Evolutionary conservation across 1,284 basidiomycete species (phyloP), one percentile per base, ranked within the genome.

Genomic region (Ceraceosorus bombacis): DNA sequence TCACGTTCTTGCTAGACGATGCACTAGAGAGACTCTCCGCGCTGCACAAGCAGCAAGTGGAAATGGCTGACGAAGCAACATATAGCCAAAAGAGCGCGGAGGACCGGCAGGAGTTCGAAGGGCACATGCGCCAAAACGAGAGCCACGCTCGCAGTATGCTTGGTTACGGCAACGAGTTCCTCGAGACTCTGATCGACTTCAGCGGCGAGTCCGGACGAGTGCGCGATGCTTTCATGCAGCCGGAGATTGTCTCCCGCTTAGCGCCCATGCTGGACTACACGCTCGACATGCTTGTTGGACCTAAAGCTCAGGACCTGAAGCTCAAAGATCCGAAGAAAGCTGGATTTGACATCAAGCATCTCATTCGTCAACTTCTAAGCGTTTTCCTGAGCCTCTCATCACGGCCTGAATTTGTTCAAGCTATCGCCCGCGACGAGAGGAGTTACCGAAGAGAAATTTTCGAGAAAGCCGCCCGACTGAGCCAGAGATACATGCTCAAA

Each of bases 211-310:
- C 36, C 49, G 56, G 56, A 10, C 49, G 39, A 12, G 90, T 90
- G 0, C 90, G 88, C 73, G 85, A 83, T 49, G 91, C 94, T 0
- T 99, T 98, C 80, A 88, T 97, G 84, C 88, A 89, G 78, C 88
- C 89, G 2, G 95, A 99, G 79, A 96, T 99, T 59, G 90, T 98
- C 39, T 88, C 94, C 74, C 85, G 89, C 48, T 83, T 99, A 13
- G 94, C 95, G 4, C 93, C 93, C 0, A 97, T 97, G 89, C 80
- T 99, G 69, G 89, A 96, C 78, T 94, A 94, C 81, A 97, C 97
- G 73, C 81, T 99, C 36, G 86, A 88, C 55, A 86, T 87, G 5
- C 85, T 99, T 38, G 90, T 88, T 37, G 95, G 95, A 0, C 90
- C 92, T 2, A 84, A 83, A 62, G 90, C 85, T 75, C 77, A 79